Percentiles rank a stretch among this genome's conserved stretches.
phyloP scores from a whole-genome alignment of 2,329 filamentous ascomycete species.

The Fusarium zealandicum region DNA sequence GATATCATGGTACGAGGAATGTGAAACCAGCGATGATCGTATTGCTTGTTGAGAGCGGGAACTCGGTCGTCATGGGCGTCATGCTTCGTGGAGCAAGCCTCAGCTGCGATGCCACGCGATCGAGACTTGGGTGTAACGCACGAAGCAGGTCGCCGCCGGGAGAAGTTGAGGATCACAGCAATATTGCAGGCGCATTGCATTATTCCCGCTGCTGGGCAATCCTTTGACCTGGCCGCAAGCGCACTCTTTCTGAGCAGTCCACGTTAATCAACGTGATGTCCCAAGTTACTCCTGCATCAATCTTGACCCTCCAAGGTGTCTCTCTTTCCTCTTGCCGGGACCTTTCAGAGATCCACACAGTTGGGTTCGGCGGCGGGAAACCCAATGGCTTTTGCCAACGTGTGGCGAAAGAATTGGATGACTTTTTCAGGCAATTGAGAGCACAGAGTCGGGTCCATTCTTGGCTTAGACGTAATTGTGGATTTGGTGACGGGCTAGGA shows the following conservation, averaged over 20 bases:
- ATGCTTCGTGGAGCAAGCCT: not conserved
- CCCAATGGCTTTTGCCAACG: conserved; percentile 17
- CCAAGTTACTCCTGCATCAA: too few species aligned
- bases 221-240: too few species aligned
- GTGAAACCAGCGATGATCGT: conserved; percentile 30
- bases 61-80: conserved; percentile 23
- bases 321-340: not conserved
- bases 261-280: too few species aligned
- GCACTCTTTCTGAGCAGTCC: too few species aligned
- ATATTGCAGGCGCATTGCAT: too few species aligned
- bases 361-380: conserved; percentile 30
- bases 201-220: too few species aligned
- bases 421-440: too few species aligned
- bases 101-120: conserved; percentile 31
- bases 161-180: not conserved
- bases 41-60: conserved; percentile 9
- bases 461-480: conserved; percentile 10
- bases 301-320: too few species aligned
- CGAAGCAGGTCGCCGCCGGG: conserved; percentile 5
- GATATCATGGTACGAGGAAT: conserved; percentile 29
- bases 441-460: not conserved
- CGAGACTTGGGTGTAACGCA: conserved; percentile 20
- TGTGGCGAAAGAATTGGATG: conserved; percentile 25
- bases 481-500: conserved; percentile 17
- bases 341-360: conserved; percentile 31